A percentile compares a stretch with the other conserved stretches of the same genome.
Conservation (phyloP, 2,329 filamentous ascomycete genomes). For the Colletotrichum higginsianum region DNA sequence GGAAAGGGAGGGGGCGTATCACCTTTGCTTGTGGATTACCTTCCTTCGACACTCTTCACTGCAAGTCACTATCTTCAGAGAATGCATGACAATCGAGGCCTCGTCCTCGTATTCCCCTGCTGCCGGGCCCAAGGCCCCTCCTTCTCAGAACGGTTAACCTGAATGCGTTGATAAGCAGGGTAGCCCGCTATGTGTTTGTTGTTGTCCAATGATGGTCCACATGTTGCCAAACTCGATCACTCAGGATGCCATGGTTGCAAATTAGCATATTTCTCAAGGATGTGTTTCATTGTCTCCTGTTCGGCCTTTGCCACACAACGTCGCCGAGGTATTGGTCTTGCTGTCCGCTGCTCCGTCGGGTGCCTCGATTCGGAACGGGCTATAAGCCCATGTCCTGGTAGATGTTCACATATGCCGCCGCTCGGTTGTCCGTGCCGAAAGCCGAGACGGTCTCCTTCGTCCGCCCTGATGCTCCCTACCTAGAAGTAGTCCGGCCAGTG, state of each 20-base stretch:
- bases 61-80: slow-evolving; percentile 41
- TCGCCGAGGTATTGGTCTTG: not conserved
- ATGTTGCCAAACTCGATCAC: slow-evolving; percentile 55
- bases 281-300: slow-evolving; percentile 47
- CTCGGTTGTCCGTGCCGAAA: no score
- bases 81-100: slow-evolving; percentile 40
- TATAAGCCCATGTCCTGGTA: not conserved
- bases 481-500: no score
- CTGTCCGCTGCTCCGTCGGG: no score
- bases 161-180: not conserved
- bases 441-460: not conserved
- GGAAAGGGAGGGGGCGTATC: slow-evolving; percentile 39
- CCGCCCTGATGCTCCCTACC: not conserved
- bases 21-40: slow-evolving; percentile 42
- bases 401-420: not conserved
- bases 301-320: slow-evolving; percentile 47
- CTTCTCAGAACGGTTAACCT: not conserved
- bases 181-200: not conserved
- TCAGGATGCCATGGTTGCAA: slow-evolving; percentile 54
- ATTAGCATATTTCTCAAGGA: slow-evolving; percentile 53
- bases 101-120: slow-evolving; percentile 18
- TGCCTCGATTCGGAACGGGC: not conserved
- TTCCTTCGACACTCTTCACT: slow-evolving; percentile 41
- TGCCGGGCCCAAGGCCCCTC: not conserved
- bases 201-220: no score